A percentile compares a stretch with the other conserved stretches of the same genome.
Conservation (phyloP, 2,329 filamentous ascomycete species). For the Metarhizium sp. region DNA sequence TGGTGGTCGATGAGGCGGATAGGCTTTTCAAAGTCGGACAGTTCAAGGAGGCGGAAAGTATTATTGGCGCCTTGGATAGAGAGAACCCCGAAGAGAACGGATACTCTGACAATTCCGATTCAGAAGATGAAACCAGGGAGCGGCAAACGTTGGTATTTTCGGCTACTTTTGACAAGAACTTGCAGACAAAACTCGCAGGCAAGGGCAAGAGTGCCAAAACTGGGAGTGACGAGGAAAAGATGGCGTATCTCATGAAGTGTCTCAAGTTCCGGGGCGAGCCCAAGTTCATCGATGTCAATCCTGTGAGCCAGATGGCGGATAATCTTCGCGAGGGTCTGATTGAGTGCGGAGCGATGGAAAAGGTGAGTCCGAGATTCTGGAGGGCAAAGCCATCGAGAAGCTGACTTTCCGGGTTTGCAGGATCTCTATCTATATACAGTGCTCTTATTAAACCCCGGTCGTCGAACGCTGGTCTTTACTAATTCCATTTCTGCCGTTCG, state of each 20-base stretch:
- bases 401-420: slow-evolving; percentile 26
- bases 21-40: slow-evolving; percentile 84
- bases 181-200: slow-evolving; percentile 84
- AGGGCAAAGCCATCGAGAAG: neutral
- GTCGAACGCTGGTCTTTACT: slow-evolving; percentile 81
- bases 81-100: slow-evolving; percentile 51
- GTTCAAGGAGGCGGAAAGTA: slow-evolving; percentile 89
- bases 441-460: slow-evolving; percentile 70
- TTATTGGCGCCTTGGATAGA: slow-evolving; percentile 70
- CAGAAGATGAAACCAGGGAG: slow-evolving; percentile 33
- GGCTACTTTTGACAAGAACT: slow-evolving; percentile 82
- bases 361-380: slow-evolving; percentile 41
- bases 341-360: slow-evolving; percentile 88
- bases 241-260: slow-evolving; percentile 87
- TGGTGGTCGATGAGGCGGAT: slow-evolving; percentile 93
- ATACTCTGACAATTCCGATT: slow-evolving; percentile 38
- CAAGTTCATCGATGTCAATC: slow-evolving; percentile 88
- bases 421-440: slow-evolving; percentile 90
- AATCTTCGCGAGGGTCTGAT: slow-evolving; percentile 81
- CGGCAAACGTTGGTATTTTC: slow-evolving; percentile 94
- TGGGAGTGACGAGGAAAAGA: slow-evolving; percentile 62
- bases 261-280: slow-evolving; percentile 81
- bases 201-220: slow-evolving; percentile 46
- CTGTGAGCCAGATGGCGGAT: slow-evolving; percentile 77
- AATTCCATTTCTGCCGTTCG: slow-evolving; percentile 93